Evolutionary conservation across 208 protist genomes (phyloP).

Genomic region (Entamoeba invadens): DNA sequence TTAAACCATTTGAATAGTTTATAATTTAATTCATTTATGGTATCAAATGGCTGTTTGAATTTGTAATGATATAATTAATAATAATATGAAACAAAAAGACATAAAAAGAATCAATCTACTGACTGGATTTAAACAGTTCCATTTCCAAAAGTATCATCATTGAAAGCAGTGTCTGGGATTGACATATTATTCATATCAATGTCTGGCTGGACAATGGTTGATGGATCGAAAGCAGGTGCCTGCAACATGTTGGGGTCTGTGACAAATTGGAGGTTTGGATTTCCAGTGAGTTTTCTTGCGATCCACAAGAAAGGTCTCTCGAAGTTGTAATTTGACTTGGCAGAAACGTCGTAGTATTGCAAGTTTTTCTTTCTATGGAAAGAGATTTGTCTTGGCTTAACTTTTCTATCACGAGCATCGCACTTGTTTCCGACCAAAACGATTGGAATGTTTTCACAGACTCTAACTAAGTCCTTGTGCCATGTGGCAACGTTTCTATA

Average conservation of each 20-base stretch:
- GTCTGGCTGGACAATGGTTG: neutral
- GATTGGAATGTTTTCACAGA: constrained; percentile 98
- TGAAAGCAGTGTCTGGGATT: neutral
- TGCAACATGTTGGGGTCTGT: constrained; percentile 37
- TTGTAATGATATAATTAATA: too few relatives aligned
- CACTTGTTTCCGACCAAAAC: constrained; percentile 99
- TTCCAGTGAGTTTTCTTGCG: constrained; percentile 62
- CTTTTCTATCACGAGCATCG: constrained; percentile 95
- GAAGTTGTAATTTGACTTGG: constrained; percentile 99
- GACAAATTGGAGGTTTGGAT: constrained; percentile 73
- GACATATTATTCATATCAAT: neutral
- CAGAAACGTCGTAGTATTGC: constrained; percentile 96
- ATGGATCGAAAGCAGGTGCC: constrained; percentile 4
- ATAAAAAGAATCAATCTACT: too few relatives aligned
- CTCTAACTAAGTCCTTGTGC: constrained; percentile 88
- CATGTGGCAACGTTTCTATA: constrained; percentile 99
- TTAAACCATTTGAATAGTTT: too few relatives aligned
- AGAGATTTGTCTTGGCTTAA: constrained; percentile 95
- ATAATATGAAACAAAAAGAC: too few relatives aligned
- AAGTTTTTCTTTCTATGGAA: constrained; percentile 99
- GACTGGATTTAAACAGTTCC: neutral
- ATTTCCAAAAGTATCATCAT: neutral
- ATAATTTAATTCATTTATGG: too few relatives aligned
- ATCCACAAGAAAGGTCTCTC: constrained; percentile 99
- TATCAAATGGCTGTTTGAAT: too few relatives aligned